These are phyloP conservation scores for Suillus weaverae DNA, from an alignment of 768 basidiomycete genomes.

Conservation along the genomic window DNA sequence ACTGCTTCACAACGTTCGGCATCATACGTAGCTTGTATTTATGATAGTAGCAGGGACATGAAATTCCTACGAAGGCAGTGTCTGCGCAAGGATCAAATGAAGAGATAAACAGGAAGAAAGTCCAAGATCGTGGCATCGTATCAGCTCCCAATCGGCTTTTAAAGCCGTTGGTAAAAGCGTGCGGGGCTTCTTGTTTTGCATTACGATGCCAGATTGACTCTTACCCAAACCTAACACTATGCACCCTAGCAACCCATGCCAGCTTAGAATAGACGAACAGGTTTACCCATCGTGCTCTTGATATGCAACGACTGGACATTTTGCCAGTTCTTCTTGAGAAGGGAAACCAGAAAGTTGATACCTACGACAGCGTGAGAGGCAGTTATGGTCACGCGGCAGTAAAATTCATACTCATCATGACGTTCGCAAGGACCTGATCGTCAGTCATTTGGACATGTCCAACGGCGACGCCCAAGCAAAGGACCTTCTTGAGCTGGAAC, in stretches of 20 bases:
- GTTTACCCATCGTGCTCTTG: constrained; percentile 99
- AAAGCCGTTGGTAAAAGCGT: constrained; percentile 96
- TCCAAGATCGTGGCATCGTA: constrained; percentile 36
- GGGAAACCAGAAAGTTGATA: constrained; percentile 99
- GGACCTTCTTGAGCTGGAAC: constrained; percentile 99
- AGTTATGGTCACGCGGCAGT: background rate
- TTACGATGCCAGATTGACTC: constrained; percentile 45
- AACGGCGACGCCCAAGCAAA: constrained; percentile 98
- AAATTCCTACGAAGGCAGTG: constrained; percentile 13
- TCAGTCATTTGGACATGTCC: constrained; percentile 98
- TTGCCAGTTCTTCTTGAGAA: constrained; percentile 99
- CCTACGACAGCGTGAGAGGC: constrained; percentile 43
- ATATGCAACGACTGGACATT: constrained; percentile 98
- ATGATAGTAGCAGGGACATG: constrained; percentile 18
- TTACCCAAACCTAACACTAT: constrained; percentile 12
- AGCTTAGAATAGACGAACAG: constrained; percentile 85
- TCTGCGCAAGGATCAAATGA: background rate
- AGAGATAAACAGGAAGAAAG: constrained; percentile 20
- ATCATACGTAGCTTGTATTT: constrained; percentile 4
- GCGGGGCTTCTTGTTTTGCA: constrained; percentile 97
- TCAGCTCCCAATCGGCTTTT: constrained; percentile 90
- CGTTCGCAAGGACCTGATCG: constrained; percentile 94
- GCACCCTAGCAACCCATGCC: constrained; percentile 9
- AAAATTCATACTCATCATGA: constrained; percentile 85
- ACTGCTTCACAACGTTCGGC: background rate